Percentiles rank a stretch among this genome's conserved stretches.
phyloP scores from a whole-genome alignment of 2,329 filamentous ascomycete genomes.

The Tolypocladium ovalisporum region DNA sequence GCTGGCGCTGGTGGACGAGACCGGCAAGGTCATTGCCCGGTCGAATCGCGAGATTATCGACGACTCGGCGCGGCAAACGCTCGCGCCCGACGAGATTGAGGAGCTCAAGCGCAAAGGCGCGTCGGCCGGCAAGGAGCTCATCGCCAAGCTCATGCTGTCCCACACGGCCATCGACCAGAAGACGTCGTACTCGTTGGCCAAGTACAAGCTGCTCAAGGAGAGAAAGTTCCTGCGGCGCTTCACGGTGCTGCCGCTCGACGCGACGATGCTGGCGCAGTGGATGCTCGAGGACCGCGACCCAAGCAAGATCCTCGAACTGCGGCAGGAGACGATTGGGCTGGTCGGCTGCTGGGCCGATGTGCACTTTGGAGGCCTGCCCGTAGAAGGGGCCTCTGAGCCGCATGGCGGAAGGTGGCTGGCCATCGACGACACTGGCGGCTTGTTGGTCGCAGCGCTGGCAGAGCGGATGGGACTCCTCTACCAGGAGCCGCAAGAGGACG shows the following conservation, averaged over 20 bases:
- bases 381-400: conserved; percentile 12
- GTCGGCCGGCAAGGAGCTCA: conserved; percentile 76
- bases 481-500: conserved; percentile 18
- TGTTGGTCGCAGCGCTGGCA: conserved; percentile 73
- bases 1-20: conserved; percentile 31
- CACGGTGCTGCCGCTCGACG: conserved; percentile 72
- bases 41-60: conserved; percentile 51
- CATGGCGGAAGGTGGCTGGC: conserved; percentile 57
- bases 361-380: conserved; percentile 42
- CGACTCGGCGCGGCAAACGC: conserved; percentile 57
- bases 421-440: conserved; percentile 76
- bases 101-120: conserved; percentile 63
- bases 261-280: conserved; percentile 64
- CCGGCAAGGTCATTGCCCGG: conserved; percentile 35
- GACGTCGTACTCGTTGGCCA: conserved; percentile 84
- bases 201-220: conserved; percentile 90
- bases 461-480: conserved; percentile 81
- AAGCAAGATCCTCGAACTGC: conserved; percentile 70
- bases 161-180: conserved; percentile 90
- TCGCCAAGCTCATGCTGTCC: conserved; percentile 83
- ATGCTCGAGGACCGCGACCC: conserved; percentile 72
- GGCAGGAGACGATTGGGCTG: conserved; percentile 73
- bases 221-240: conserved; percentile 90
- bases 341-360: conserved; percentile 86
- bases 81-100: conserved; percentile 67